Base-by-base conservation (phyloP, 345 rosid genomes). In the Eucalyptus erythrocorys region DNA sequence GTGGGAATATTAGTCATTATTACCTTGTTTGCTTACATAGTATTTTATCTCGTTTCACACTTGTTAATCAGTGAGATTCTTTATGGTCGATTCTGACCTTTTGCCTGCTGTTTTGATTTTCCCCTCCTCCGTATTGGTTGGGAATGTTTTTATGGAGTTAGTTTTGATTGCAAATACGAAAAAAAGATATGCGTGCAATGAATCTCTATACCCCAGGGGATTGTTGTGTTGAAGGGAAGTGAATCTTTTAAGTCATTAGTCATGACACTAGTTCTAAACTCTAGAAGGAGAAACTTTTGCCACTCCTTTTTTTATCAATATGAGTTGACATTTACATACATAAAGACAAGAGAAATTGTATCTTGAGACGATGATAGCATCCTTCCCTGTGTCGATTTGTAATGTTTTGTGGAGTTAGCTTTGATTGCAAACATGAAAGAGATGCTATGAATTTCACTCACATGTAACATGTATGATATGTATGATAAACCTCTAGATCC, bases 341-440 rank as follows among this genome's bases (percentile, higher is more conserved):
- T 55, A 55, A 22, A 13, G 12, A 55, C 5, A 55, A 4, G 9
- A 55, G 1, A 55, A 55, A 55, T 24, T 24, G 12, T 55, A 9
- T 22, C 0, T 55, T 0, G 13, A 55, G 30, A 9, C 0, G 5
- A 55, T 55, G 61, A 55, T 24, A 55, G 10, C 30, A 22, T 55
- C 61, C 12, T 61, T 30, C 8, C 30, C 0, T 3, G 0, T 26
- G 7, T 27, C 0, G 8, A 30, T 61, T 27, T 30, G 34, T 4
- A 27, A 61, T 6, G 9, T 13, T 30, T 61, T 0, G 1, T 6
- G 2, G 4, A 30, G 16, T 61, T 12, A 61, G 15, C n/a, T n/a
- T n/a, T 14, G 40, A 66, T 32, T 66, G 40, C 11, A 30, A 15
- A 32, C 2, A 12, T 4, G 24, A 68, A 68, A 32, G 6, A 34